Percentiles rank a stretch among this genome's conserved stretches.
Conservation (phyloP, 495 filamentous ascomycete genomes). For the Niebla homalea region DNA sequence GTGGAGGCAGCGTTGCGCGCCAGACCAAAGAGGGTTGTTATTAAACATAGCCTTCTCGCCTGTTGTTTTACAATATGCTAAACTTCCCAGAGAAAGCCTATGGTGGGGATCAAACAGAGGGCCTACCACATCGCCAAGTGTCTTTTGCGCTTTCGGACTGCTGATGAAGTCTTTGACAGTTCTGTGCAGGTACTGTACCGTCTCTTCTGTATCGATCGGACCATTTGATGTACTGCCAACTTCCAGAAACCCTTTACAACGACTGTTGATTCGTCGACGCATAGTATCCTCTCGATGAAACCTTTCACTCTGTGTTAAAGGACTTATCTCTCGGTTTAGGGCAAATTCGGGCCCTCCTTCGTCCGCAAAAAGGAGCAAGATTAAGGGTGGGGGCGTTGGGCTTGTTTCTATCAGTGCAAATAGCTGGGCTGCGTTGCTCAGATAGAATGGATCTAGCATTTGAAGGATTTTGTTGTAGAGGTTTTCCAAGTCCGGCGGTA, state of each 20-base stretch:
- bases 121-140: background rate
- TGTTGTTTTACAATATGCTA: background rate
- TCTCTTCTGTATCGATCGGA: background rate
- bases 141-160: background rate
- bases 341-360: constrained; percentile 11
- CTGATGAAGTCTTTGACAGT: constrained; percentile 9
- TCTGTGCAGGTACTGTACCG: constrained; percentile 9
- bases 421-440: constrained; percentile 15
- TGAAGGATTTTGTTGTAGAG: constrained; percentile 17
- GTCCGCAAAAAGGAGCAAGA: constrained; percentile 18
- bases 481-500: constrained; percentile 9
- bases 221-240: background rate
- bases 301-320: background rate
- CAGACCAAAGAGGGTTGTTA: background rate
- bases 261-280: constrained; percentile 6
- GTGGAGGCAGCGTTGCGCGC: background rate
- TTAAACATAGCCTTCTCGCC: too few relatives aligned
- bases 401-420: constrained; percentile 14
- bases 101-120: background rate
- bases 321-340: background rate
- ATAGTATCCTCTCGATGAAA: constrained; percentile 1
- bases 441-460: constrained; percentile 16
- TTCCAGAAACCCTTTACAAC: constrained; percentile 7
- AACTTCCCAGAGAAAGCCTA: background rate
- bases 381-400: background rate